Conservation (phyloP, 352 stramenopile species). For the Thraustochytrium sp. region DNA sequence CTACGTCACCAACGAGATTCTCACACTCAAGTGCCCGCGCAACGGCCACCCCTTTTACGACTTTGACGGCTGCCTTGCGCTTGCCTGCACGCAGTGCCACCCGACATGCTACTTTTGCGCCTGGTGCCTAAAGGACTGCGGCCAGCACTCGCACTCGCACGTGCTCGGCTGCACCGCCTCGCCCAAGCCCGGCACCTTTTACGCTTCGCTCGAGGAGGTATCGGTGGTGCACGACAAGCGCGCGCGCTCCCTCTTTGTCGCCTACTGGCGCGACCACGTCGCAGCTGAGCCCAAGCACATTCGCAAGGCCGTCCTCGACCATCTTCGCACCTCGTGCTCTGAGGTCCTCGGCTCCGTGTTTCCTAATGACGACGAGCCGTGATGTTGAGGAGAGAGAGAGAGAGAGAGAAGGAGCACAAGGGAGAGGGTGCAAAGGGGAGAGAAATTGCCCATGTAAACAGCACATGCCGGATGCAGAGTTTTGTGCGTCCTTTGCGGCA, state of each 20-base stretch:
- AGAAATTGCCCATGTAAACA: too few relatives aligned
- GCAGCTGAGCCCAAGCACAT: not conserved
- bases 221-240: not conserved
- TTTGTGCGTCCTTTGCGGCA: too few relatives aligned
- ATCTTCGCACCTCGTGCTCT: not conserved
- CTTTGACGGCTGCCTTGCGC: conserved; percentile 15
- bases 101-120: not conserved
- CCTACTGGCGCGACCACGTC: not conserved
- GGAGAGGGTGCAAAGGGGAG: too few relatives aligned
- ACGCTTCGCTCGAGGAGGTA: not conserved
- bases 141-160: not conserved
- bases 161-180: not conserved
- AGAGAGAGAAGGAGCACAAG: too few relatives aligned
- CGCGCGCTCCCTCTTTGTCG: not conserved
- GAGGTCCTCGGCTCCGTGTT: not conserved
- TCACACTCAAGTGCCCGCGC: conserved; percentile 4
- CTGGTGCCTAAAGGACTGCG: not conserved
- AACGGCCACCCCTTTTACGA: conserved; percentile 25
- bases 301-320: not conserved
- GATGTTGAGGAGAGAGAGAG: not conserved
- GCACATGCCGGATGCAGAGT: too few relatives aligned
- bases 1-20: conserved; percentile 3
- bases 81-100: not conserved
- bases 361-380: not conserved
- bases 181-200: not conserved